Evolutionary conservation across 371 early-diverging fungal genomes (phyloP), one percentile per base, ranked within the genome.

Genomic region (Mortierella polycephala): DNA sequence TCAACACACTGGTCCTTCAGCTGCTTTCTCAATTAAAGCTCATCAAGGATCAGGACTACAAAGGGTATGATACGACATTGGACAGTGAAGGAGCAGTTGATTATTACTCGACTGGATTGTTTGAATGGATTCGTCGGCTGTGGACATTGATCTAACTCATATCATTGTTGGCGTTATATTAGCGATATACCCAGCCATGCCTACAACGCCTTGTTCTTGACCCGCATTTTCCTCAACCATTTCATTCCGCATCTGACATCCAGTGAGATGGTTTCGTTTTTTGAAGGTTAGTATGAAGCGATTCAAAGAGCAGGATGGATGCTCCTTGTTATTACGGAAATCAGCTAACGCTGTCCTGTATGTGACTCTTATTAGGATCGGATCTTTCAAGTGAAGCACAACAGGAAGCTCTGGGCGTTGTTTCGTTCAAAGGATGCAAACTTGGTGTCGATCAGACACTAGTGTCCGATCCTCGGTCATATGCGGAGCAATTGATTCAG

Each of bases 131-230:
- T 30, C 30, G 30, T 30, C 30, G 30, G 4, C 4, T 30, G 30
- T 4, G 30, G 30, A 30, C 30, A 30, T 30, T 30, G 30, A 4
- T 30, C 30, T 30, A 30, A 30, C 30, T 1, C 30, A 30, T 30
- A 30, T 30, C 30, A 30, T 30, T 30, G 30, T 30, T 57, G n/a
- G 18, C 40, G 9, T 62, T 51, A 51, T 51, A 18, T 51, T 51
- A 87, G 88, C 53, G 84, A 85, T 66, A 86, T 88, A 85, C 85
- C 91, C 61, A 70, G 74, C 41, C 85, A 88, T 69, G 83, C 90
- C 10, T 89, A 88, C 80, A 93, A 93, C 74, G 86, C 94, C 13
- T 76, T 93, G 60, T 89, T 92, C 75, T 51, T 90, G 62, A 83
- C 88, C 2, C 85, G 91, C 57, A 70, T 90, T 14, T 90, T 91